phyloP scores from a whole-genome alignment of 352 stramenopile genomes.

The Elongisporangium prolatum region DNA sequence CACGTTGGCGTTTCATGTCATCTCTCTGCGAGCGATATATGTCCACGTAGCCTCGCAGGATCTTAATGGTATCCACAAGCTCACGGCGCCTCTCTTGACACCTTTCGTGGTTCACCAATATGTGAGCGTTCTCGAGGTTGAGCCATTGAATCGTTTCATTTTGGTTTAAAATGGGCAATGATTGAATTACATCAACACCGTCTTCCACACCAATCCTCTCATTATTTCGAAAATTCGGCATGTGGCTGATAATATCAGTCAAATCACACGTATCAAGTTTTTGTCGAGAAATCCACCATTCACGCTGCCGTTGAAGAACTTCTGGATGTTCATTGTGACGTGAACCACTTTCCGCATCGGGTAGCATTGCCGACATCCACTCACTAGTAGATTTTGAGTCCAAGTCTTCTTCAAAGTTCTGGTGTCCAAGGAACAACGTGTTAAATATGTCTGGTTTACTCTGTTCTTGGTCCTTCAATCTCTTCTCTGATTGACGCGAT shows the following conservation, averaged over 20 bases:
- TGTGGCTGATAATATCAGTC: neutral
- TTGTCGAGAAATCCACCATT: neutral
- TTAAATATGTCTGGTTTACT: neutral
- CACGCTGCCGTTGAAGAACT: neutral
- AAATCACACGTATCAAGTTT: neutral
- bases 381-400: neutral
- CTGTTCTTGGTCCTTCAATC: neutral
- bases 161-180: neutral
- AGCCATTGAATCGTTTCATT: constrained; percentile 1
- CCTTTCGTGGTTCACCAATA: constrained; percentile 27
- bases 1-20: constrained; percentile 41
- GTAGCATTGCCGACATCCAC: neutral
- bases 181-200: neutral
- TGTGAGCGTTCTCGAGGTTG: neutral
- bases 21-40: constrained; percentile 48
- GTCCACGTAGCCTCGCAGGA: constrained; percentile 56
- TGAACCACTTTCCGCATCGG: neutral
- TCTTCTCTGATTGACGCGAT: neutral
- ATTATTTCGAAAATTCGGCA: neutral
- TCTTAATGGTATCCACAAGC: constrained; percentile 59
- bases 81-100: constrained; percentile 68
- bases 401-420: neutral
- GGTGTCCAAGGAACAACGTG: neutral
- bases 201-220: neutral
- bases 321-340: neutral